These are phyloP conservation scores for Coprinopsis marcescibilis DNA, from an alignment of 768 basidiomycete species.

Conservation along the genomic window DNA sequence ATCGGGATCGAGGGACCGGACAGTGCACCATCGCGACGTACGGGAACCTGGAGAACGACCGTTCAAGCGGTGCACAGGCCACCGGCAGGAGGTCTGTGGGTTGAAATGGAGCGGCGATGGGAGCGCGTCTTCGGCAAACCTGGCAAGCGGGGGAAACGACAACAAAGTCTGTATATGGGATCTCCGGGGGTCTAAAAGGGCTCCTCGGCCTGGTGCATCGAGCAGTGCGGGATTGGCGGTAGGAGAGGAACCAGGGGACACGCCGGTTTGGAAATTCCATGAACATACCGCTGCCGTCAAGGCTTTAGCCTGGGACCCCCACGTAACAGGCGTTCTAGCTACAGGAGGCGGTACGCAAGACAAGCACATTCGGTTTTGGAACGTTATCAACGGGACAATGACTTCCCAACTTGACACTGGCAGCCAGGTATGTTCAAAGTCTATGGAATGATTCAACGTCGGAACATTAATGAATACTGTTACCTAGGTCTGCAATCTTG, in stretches of 20 bases:
- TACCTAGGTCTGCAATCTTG: constrained; percentile 87
- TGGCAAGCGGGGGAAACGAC: constrained; percentile 96
- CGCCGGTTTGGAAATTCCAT: constrained; percentile 90
- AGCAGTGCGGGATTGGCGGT: constrained; percentile 19
- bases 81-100: constrained; percentile 94
- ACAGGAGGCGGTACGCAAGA: constrained; percentile 99
- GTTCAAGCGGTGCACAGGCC: constrained; percentile 66
- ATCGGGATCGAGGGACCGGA: constrained; percentile 87
- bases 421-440: constrained; percentile 64
- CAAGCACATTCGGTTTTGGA: constrained; percentile 98
- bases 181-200: constrained; percentile 57
- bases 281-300: constrained; percentile 98
- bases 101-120: constrained; percentile 77
- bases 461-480: constrained; percentile 5
- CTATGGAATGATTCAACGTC: background rate
- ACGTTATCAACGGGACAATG: constrained; percentile 80
- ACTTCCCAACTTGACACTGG: constrained; percentile 90
- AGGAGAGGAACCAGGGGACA: constrained; percentile 36
- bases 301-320: constrained; percentile 97
- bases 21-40: constrained; percentile 89
- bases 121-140: constrained; percentile 39
- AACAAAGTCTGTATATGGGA: constrained; percentile 99
- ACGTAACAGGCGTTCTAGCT: constrained; percentile 83
- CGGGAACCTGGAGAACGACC: constrained; percentile 63
- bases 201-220: constrained; percentile 20